phyloP scores from a whole-genome alignment of 176 grass and related monocot species.

The Luzula sylvatica region DNA sequence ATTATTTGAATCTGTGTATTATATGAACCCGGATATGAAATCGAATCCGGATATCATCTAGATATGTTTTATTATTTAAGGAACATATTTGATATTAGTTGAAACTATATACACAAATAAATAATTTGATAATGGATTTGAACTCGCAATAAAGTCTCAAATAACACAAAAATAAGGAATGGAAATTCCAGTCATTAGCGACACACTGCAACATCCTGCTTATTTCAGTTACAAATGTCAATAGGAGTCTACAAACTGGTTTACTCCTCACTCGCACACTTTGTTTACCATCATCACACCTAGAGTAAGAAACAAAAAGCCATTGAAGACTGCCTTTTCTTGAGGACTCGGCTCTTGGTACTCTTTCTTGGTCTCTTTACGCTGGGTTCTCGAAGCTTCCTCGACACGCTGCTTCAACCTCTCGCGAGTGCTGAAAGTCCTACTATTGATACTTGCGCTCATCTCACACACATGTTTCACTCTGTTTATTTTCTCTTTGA shows the following conservation, averaged over 20 bases:
- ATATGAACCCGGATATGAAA: too few species aligned
- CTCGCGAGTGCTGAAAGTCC: neutral
- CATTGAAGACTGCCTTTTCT: neutral
- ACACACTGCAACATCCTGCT: neutral
- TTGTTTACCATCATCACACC: neutral
- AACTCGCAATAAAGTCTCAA: neutral
- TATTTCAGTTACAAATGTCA: neutral
- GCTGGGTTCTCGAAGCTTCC: neutral
- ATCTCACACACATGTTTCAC: too few species aligned
- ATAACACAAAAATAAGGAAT: neutral
- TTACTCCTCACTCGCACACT: neutral
- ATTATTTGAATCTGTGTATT: too few species aligned
- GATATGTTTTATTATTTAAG: too few species aligned
- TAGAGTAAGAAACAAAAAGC: neutral
- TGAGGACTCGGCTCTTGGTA: neutral
- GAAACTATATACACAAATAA: neutral
- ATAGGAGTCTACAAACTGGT: neutral
- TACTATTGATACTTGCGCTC: too few species aligned
- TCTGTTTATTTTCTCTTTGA: too few species aligned
- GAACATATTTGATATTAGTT: too few species aligned
- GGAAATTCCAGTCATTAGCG: neutral
- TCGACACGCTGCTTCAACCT: neutral
- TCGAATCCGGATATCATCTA: too few species aligned
- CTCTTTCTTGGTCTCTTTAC: neutral
- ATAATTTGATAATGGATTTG: too few species aligned